Base-by-base conservation (phyloP, 129 eudicot species). In the Saussurea involucrata region DNA sequence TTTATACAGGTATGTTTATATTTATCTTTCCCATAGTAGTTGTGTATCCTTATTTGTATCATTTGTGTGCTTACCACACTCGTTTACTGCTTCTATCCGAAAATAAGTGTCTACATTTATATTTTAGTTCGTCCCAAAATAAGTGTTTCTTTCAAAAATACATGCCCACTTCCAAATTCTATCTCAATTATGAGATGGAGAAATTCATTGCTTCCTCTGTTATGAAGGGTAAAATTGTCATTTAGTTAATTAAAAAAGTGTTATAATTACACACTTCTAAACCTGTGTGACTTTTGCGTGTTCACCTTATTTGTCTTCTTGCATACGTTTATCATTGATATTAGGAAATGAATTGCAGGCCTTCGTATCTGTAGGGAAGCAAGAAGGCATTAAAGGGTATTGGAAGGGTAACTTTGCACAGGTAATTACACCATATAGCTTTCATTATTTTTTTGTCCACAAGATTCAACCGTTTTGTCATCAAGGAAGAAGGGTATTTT, bases 381-480 rank as follows among this genome's bases (percentile, higher is more conserved):
- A 91, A 70, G 96, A 91, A 87, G 98, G 97, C 67, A 31, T 93
- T 7, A 90, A 83, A 84, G 98, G 98, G 33, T 90, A 93, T 77
- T 93, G 98, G 98, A 93, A 90, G 91, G 98, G 98, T 73, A 91
- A 94, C 88, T 90, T 94, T 82, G 97, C 98, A 24, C 97, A 91
- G 98, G 98, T 88, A 27, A 33, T 76, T 60, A 28, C 67, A 33
- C 63, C 27, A 13, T 15, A 29, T 76, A 67, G 1, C 33, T 49
- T 11, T 53, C 34, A 17, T 24, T 5, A 22, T 33, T 20, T 36
- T 36, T 2, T 21, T 58, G 32, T 73, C 53, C 20, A 6, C 24
- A 27, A 71, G 17, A 34, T 9, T n/a, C n/a, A n/a, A n/a, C n/a
- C n/a, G n/a, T n/a, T n/a, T n/a, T n/a, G n/a, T n/a, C n/a, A n/a